A percentile compares a stretch with the other conserved stretches of the same genome.
phyloP scores from a whole-genome alignment of 805 yeast genomes.

The Torulaspora microellipsoides region DNA sequence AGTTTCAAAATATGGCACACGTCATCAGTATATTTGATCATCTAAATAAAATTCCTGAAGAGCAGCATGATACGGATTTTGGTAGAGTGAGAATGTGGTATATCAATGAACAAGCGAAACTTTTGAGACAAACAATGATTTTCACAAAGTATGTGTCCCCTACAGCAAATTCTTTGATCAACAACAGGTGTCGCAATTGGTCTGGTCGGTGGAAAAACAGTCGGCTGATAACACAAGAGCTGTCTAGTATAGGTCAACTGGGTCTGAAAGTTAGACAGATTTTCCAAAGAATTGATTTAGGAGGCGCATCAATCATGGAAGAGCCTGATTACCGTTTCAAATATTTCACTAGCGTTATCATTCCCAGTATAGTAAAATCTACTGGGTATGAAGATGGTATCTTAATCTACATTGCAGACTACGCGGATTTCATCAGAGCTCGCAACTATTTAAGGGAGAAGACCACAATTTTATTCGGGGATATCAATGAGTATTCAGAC shows the following conservation, averaged over 20 bases:
- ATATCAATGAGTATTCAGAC: constrained; percentile 77
- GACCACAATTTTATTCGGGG: constrained; percentile 61
- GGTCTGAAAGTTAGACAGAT: constrained; percentile 65
- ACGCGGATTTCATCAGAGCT: constrained; percentile 77
- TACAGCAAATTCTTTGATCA: constrained; percentile 60
- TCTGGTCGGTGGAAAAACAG: constrained; percentile 59
- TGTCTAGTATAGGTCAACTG: constrained; percentile 56
- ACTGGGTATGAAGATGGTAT: constrained; percentile 68
- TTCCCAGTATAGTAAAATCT: constrained; percentile 64
- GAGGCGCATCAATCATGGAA: constrained; percentile 42
- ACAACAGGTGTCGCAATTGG: constrained; percentile 48
- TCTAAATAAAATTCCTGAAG: constrained; percentile 71
- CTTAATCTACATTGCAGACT: constrained; percentile 75
- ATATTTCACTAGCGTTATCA: constrained; percentile 64
- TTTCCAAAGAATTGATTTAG: constrained; percentile 64
- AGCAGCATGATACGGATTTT: constrained; percentile 81
- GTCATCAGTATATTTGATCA: constrained; percentile 64
- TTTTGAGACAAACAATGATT: constrained; percentile 71
- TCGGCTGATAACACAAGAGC: constrained; percentile 39
- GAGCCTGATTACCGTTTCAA: constrained; percentile 85
- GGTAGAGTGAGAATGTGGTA: constrained; percentile 90
- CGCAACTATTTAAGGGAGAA: constrained; percentile 55
- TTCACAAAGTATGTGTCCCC: constrained; percentile 80
- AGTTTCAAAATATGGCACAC: constrained; percentile 93
- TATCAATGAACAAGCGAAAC: constrained; percentile 72